Percentiles rank a stretch among this genome's conserved stretches.
Conservation (phyloP, 1,139 yeast genomes). For the Suhomyces maxii region DNA sequence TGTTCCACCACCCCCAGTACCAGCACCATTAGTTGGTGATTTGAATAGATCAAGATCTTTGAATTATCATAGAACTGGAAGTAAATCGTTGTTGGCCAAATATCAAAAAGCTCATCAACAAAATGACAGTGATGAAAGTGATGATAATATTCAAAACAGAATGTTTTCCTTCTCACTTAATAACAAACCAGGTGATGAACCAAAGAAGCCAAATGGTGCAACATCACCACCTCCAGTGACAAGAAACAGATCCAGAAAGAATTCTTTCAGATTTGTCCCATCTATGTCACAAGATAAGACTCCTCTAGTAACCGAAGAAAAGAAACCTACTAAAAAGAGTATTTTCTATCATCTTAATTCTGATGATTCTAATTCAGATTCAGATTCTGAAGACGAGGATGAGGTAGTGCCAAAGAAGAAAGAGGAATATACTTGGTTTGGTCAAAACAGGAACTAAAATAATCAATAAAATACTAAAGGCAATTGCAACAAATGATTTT, state of each 20-base stretch:
- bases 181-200: conserved; percentile 6
- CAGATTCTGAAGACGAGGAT: conserved; percentile 13
- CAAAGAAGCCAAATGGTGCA: background rate
- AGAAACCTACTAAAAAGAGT: conserved; percentile 19
- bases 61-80: conserved; percentile 26
- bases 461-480: background rate
- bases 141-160: conserved; percentile 17
- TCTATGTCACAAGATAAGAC: conserved; percentile 17
- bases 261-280: conserved; percentile 36
- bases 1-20: conserved; percentile 14
- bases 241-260: conserved; percentile 22
- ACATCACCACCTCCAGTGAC: conserved; percentile 13
- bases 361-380: conserved; percentile 21
- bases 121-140: conserved; percentile 17
- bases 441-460: conserved; percentile 27
- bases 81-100: conserved; percentile 27
- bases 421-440: conserved; percentile 38
- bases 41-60: conserved; percentile 32
- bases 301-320: background rate
- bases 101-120: conserved; percentile 24
- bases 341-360: conserved; percentile 38
- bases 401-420: conserved; percentile 11
- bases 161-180: conserved; percentile 27
- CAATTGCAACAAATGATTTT: no score
- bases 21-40: conserved; percentile 16